Conservation (phyloP, 805 yeast species). For the Phaffomyces thermotolerans region DNA sequence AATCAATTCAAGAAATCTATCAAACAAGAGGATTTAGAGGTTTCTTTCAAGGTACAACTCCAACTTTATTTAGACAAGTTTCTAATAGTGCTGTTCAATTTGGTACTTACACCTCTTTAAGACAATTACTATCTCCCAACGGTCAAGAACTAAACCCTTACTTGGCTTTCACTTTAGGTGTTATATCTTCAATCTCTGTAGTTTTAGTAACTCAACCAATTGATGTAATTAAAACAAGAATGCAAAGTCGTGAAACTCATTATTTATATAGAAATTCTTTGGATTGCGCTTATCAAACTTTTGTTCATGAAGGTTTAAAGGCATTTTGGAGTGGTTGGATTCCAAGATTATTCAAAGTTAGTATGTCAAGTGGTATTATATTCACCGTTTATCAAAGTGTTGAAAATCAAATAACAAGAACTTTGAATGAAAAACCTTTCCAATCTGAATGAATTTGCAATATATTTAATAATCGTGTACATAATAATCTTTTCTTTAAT, state of each 20-base stretch:
- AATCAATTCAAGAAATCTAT: conserved; percentile 60
- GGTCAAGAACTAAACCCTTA: conserved; percentile 29
- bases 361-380: conserved; percentile 64
- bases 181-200: conserved; percentile 64
- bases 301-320: conserved; percentile 38
- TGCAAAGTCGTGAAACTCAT: conserved; percentile 72
- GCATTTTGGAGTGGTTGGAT: conserved; percentile 52
- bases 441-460: conserved; percentile 16
- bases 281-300: conserved; percentile 44
- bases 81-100: conserved; percentile 77
- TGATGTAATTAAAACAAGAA: conserved; percentile 79
- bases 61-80: conserved; percentile 78
- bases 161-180: conserved; percentile 38
- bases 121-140: conserved; percentile 60
- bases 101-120: conserved; percentile 70
- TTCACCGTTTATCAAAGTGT: conserved; percentile 55
- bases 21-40: conserved; percentile 66
- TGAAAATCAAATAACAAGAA: conserved; percentile 37
- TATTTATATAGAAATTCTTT: conserved; percentile 52
- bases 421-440: conserved; percentile 33
- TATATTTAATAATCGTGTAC: not conserved
- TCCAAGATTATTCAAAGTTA: conserved; percentile 65
- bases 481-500: not conserved
- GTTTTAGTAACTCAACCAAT: conserved; percentile 80
- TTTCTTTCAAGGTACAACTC: conserved; percentile 72